These are phyloP conservation scores for Sicyos edulis DNA, from an alignment of 306 rosid genomes.

Conservation along the genomic window DNA sequence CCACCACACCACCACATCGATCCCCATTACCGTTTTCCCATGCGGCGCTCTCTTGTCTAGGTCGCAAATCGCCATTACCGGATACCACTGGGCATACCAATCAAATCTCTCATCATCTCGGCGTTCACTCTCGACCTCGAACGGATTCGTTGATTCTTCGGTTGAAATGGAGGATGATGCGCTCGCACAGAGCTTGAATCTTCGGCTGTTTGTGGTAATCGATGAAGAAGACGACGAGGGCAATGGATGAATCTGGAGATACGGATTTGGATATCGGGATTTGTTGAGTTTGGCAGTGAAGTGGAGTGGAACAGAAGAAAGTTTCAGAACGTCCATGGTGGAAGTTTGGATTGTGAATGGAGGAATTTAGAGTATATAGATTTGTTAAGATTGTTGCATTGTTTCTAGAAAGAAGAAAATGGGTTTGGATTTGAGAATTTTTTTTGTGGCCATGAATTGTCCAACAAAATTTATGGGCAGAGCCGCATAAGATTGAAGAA, in stretches of 20 bases:
- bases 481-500: too few relatives aligned
- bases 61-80: slow-evolving; percentile 78
- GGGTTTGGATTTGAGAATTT: neutral
- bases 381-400: neutral
- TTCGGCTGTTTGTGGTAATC: slow-evolving; percentile 7
- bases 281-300: slow-evolving; percentile 22
- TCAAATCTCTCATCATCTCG: slow-evolving; percentile 42
- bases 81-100: slow-evolving; percentile 88
- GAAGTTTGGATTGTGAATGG: neutral
- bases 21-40: slow-evolving; percentile 65
- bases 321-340: slow-evolving; percentile 48
- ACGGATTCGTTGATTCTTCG: slow-evolving; percentile 29
- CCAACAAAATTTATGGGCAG: neutral
- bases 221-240: slow-evolving; percentile 26
- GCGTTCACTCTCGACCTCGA: slow-evolving; percentile 14
- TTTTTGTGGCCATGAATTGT: neutral
- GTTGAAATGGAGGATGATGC: slow-evolving; percentile 46
- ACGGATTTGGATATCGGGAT: slow-evolving; percentile 29
- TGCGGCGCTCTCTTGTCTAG: slow-evolving; percentile 75
- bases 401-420: neutral
- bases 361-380: too few relatives aligned
- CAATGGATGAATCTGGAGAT: slow-evolving; percentile 22
- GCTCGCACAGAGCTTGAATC: slow-evolving; percentile 2
- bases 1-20: slow-evolving; percentile 98
- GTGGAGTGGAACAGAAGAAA: slow-evolving; percentile 36